phyloP scores from a whole-genome alignment of 2,329 filamentous ascomycete genomes.

The Nemania sp. region DNA sequence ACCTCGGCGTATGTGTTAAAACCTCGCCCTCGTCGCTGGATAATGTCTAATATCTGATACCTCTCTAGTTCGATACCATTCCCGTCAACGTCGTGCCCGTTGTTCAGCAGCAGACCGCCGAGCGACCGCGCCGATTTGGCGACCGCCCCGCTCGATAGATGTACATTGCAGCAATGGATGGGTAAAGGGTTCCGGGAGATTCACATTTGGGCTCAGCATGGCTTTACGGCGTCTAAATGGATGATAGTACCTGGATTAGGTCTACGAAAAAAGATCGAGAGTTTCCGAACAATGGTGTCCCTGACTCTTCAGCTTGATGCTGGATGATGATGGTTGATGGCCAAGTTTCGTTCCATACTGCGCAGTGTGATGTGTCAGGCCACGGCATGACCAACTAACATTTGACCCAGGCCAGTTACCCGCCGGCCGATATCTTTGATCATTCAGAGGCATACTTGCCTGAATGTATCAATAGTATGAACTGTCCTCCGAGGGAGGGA shows the following conservation, averaged over 20 bases:
- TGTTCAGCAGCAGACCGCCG: conserved; percentile 81
- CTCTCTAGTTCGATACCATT: conserved; percentile 85
- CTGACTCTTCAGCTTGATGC: conserved; percentile 67
- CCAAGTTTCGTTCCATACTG: conserved; percentile 56
- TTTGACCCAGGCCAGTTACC: neutral
- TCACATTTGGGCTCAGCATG: conserved; percentile 49
- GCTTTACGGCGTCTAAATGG: conserved; percentile 60
- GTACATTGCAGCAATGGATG: conserved; percentile 34
- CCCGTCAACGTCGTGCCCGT: conserved; percentile 95
- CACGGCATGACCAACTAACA: neutral
- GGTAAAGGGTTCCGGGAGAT: conserved; percentile 46
- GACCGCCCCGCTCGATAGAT: conserved; percentile 57
- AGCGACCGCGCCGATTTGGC: conserved; percentile 81
- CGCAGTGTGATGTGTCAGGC: conserved; percentile 27
- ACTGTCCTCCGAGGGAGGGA: neutral
- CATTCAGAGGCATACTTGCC: neutral
- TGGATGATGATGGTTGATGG: conserved; percentile 87
- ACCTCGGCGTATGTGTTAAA: conserved; percentile 81
- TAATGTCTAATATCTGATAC: neutral
- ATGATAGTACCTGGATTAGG: conserved; percentile 63
- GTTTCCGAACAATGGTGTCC: conserved; percentile 82
- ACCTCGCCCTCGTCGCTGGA: conserved; percentile 17
- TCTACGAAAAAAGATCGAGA: conserved; percentile 58
- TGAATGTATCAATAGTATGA: neutral
- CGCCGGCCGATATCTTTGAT: neutral